Percentiles rank a stretch among this genome's conserved stretches.
These are phyloP conservation scores for Pistacia atlantica DNA, from an alignment of 345 rosid species.

Conservation along the genomic window DNA sequence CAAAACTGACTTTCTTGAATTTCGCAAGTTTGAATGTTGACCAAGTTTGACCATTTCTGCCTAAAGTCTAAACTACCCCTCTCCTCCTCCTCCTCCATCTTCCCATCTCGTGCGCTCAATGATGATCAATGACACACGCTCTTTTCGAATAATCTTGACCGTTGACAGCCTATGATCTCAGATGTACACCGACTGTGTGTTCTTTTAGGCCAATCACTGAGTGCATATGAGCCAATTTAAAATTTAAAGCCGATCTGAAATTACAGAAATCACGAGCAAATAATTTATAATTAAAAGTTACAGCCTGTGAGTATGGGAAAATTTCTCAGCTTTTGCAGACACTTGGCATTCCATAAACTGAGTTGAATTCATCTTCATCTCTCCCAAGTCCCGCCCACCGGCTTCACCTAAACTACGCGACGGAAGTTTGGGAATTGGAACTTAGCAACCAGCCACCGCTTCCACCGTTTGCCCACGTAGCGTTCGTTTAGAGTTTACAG, in stretches of 20 bases:
- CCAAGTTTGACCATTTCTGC: conserved; percentile 5
- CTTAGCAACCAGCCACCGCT: background rate
- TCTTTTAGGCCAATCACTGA: background rate
- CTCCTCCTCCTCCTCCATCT: too few species aligned
- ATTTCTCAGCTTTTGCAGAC: background rate
- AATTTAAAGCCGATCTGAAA: conserved; percentile 2
- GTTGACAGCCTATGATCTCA: too few species aligned
- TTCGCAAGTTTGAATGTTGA: conserved; percentile 37
- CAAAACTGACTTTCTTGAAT: conserved; percentile 6
- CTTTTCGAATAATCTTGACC: background rate
- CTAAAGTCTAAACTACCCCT: background rate
- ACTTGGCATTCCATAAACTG: background rate
- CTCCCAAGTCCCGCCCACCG: background rate
- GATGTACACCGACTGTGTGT: too few species aligned
- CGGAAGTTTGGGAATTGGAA: background rate
- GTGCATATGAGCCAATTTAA: conserved; percentile 19
- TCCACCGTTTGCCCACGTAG: background rate
- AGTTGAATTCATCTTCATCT: background rate
- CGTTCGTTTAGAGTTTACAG: background rate
- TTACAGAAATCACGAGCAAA: conserved; percentile 3
- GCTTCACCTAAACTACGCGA: background rate
- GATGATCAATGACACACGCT: background rate
- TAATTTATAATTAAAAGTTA: too few species aligned
- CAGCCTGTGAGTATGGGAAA: too few species aligned
- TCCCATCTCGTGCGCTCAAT: background rate